Evolutionary conservation across 148 eudicot species (phyloP).

Genomic region (Rhododendron ferrugineum): DNA sequence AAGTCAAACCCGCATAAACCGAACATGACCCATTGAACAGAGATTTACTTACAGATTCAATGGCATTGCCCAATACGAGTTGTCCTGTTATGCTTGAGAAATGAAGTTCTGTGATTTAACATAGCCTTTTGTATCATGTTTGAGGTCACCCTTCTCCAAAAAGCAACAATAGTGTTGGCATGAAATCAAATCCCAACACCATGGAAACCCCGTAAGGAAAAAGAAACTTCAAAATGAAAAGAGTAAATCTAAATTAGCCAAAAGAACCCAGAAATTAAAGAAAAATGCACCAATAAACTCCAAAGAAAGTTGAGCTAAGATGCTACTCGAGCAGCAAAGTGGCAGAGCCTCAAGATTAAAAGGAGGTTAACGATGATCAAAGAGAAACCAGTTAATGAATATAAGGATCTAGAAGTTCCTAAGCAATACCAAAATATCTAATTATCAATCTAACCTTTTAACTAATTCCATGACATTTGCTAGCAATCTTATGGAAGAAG

Average conservation of each 20-base stretch:
- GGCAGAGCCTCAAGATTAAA: not conserved
- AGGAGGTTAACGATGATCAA: not conserved
- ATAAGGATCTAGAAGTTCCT: not conserved
- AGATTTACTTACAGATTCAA: not conserved
- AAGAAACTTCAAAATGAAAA: not conserved
- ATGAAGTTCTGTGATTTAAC: not conserved
- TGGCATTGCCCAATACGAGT: not conserved
- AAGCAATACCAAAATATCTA: not conserved
- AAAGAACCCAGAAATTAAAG: not conserved
- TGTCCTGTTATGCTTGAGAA: not conserved
- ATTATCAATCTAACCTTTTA: conserved; percentile 42
- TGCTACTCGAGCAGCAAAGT: not conserved
- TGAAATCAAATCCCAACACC: conserved; percentile 1
- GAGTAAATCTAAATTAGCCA: not conserved
- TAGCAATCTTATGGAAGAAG: conserved; percentile 42
- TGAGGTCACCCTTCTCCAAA: not conserved
- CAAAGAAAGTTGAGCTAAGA: not conserved
- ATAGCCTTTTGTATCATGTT: not conserved
- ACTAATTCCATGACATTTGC: conserved; percentile 64
- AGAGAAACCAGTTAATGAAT: not conserved
- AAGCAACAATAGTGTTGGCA: not conserved
- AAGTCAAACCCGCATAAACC: not conserved
- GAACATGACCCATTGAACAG: not conserved
- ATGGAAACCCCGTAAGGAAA: not conserved
- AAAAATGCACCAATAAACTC: not conserved